Base-by-base conservation (phyloP, 257 asterid genomes). In the Nicotiana noctiflora region DNA sequence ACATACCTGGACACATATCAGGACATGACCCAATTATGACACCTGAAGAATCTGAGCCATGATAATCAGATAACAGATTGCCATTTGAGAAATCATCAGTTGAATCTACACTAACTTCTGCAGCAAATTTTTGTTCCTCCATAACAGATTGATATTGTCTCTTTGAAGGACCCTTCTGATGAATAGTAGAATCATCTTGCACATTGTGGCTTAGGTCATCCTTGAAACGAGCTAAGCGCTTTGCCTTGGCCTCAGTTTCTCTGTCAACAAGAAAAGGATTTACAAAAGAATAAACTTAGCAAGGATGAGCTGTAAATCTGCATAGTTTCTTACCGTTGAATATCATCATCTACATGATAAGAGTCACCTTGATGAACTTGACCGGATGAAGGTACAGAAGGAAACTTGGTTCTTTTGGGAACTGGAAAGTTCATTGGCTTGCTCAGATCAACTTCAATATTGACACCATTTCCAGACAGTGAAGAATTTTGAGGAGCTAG, bases 1-100 rank as follows among this genome's bases (percentile, higher is more conserved):
- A 77, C 84, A 66, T 87, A 95, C 99, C 99, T 82, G 99, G 99
- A 83, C 99, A 95, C 99, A 95, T 95, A 86, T 93, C 96, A 84
- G 94, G 91, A 87, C 99, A 95, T 61, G 87, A 46, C 82, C 99
- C 99, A 83, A 90, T 86, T 78, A 95, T 95, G 85, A 87, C 79
- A 82, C 89, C 86, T 51, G 96, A 85, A 64, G 92, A 87, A 56
- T 84, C 86, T 59, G 62, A 17, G 65, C 83, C 91, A 79, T 93
- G 97, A 81, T 87, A 74, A 53, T 92, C 95, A 53, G 86, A 70
- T 21, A 61, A 44, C 80, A 76, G 79, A 83, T 79, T 83, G 70
- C 87, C 87, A 65, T 87, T 84, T n/a, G 84, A 77, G 80, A 87
- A 80, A 87, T 89, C 91, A 74, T 85, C 91, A 63, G 83, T 79